phyloP scores from a whole-genome alignment of 768 basidiomycete species.

The Tulasnella sp. region DNA sequence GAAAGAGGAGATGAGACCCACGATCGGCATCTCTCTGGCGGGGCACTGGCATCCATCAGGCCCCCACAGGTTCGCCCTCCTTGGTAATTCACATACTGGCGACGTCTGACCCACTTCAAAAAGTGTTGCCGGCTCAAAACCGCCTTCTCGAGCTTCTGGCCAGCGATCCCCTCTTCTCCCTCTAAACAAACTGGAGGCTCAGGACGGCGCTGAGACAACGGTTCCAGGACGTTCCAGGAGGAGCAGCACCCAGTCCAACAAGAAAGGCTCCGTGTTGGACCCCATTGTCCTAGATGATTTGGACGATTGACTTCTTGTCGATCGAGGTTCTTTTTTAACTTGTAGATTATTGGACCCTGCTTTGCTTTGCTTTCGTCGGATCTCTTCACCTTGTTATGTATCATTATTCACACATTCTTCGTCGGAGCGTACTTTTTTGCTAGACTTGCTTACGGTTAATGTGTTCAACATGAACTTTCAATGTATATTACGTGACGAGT shows the following conservation, averaged over 20 bases:
- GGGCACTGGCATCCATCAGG: not conserved
- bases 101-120: not conserved
- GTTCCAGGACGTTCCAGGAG: not conserved
- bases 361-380: not conserved
- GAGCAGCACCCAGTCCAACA: not conserved
- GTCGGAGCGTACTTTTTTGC: no score
- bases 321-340: not conserved
- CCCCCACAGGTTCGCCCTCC: not conserved
- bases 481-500: no score
- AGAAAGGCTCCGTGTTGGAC: not conserved
- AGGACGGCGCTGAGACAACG: not conserved
- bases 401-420: no score
- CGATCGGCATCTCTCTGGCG: not conserved
- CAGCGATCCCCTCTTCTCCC: not conserved
- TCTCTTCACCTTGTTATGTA: not conserved
- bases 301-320: not conserved
- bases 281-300: slow-evolving; percentile 6
- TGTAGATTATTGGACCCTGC: not conserved
- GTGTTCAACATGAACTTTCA: no score
- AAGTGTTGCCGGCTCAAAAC: not conserved
- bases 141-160: not conserved
- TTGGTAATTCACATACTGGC: not conserved
- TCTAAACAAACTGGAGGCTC: not conserved
- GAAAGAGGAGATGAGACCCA: not conserved
- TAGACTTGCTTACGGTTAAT: no score